Evolutionary conservation across 805 yeast species (phyloP).

Genomic region (Yarrowia hollandica): DNA sequence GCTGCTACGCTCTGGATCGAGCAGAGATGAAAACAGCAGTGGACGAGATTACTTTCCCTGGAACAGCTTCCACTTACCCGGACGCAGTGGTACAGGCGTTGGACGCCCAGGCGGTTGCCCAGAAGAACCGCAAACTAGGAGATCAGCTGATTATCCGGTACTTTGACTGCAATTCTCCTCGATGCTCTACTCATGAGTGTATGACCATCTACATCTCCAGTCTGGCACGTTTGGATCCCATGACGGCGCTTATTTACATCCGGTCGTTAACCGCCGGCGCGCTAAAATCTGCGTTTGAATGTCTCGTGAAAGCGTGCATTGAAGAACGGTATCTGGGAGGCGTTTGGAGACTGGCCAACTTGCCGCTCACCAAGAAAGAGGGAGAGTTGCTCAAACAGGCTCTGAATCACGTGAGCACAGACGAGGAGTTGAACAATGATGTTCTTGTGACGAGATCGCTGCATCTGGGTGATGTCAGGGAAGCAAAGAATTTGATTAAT

Average conservation of each 20-base stretch:
- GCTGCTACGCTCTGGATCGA: constrained; percentile 20
- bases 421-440: background rate
- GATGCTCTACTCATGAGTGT: background rate
- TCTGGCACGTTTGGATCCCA: constrained; percentile 13
- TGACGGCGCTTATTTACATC: background rate
- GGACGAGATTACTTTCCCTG: constrained; percentile 2
- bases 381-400: background rate
- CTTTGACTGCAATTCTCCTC: background rate
- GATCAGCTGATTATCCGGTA: background rate
- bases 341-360: constrained; percentile 9
- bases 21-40: background rate
- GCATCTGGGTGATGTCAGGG: background rate
- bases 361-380: background rate
- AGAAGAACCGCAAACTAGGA: background rate
- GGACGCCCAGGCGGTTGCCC: background rate
- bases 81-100: background rate
- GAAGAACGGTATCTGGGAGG: background rate
- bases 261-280: background rate
- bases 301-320: background rate
- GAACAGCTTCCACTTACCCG: constrained; percentile 11
- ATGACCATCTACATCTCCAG: background rate
- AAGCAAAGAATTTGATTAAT: background rate
- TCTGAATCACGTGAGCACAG: background rate
- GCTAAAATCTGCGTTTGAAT: background rate
- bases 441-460: constrained; percentile 10